These are phyloP conservation scores for Cymbopogon citratus DNA, from an alignment of 176 grass and related monocot species.

Conservation along the genomic window DNA sequence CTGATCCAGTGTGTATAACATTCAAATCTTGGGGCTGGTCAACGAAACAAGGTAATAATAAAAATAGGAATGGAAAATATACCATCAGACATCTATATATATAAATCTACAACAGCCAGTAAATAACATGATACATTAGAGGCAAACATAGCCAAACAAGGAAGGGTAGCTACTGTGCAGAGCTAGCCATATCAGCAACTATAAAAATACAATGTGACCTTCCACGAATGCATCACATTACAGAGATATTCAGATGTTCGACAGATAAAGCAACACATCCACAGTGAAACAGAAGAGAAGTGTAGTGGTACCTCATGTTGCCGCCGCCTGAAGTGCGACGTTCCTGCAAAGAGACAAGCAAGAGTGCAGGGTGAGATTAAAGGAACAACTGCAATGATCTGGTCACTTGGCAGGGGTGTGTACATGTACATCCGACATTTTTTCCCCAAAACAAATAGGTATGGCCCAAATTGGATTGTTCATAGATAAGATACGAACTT, in stretches of 20 bases:
- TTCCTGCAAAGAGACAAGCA: background rate
- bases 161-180: too few relatives aligned
- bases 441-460: background rate
- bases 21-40: background rate
- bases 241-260: too few relatives aligned
- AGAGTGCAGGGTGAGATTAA: background rate
- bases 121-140: too few relatives aligned
- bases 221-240: too few relatives aligned
- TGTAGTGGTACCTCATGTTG: constrained; percentile 31
- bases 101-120: background rate
- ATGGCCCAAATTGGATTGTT: background rate
- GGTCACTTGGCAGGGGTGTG: too few relatives aligned
- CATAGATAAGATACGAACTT: too few relatives aligned
- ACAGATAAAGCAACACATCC: too few relatives aligned
- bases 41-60: background rate
- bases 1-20: background rate
- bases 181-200: too few relatives aligned
- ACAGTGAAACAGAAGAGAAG: background rate
- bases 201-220: too few relatives aligned
- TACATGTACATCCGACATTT: too few relatives aligned
- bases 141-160: too few relatives aligned
- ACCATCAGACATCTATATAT: background rate
- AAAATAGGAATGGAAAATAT: background rate
- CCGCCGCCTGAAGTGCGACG: background rate
- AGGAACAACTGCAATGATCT: background rate